A percentile compares a stretch with the other conserved stretches of the same genome.
Conservation (phyloP, 108 stramenopile genomes). For the Cylindrotheca closterium region DNA sequence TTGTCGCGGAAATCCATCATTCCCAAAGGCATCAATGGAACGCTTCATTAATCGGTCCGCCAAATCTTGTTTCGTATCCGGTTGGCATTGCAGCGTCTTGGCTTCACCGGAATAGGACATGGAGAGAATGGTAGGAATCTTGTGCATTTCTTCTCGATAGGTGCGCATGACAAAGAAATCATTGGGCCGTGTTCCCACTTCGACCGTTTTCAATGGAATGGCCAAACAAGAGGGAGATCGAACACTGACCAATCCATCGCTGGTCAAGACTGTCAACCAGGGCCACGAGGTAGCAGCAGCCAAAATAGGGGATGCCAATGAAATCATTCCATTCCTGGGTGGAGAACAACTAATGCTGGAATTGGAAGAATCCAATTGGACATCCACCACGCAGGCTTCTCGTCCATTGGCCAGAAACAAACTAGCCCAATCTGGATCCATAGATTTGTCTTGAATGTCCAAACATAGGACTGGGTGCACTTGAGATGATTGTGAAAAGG, state of each 20-base stretch:
- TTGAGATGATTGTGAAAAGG: slow-evolving; percentile 1
- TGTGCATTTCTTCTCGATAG: slow-evolving; percentile 22
- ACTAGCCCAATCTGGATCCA: slow-evolving; percentile 48
- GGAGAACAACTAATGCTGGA: slow-evolving; percentile 22
- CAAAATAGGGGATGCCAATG: slow-evolving; percentile 67
- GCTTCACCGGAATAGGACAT: slow-evolving; percentile 71
- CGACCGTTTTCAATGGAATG: slow-evolving; percentile 74
- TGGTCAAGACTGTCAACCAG: slow-evolving; percentile 61
- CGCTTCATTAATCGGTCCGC: slow-evolving; percentile 83
- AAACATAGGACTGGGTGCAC: slow-evolving; percentile 69
- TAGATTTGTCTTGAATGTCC: slow-evolving; percentile 69
- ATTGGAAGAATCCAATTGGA: slow-evolving; percentile 45
- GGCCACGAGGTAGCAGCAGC: slow-evolving; percentile 64
- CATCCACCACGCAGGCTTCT: slow-evolving; percentile 38
- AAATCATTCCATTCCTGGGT: slow-evolving; percentile 60
- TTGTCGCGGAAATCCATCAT: slow-evolving; percentile 80
- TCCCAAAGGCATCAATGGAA: slow-evolving; percentile 87
- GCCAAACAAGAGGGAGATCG: slow-evolving; percentile 78
- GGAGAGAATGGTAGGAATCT: slow-evolving; percentile 44
- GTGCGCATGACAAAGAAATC: slow-evolving; percentile 73
- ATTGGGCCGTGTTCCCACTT: slow-evolving; percentile 87
- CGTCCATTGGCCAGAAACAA: slow-evolving; percentile 35
- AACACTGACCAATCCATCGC: slow-evolving; percentile 76
- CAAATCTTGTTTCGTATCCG: slow-evolving; percentile 77
- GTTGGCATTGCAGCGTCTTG: slow-evolving; percentile 50